Conservation (phyloP, 2,329 filamentous ascomycete species). For the Aspergillus clavatus region DNA sequence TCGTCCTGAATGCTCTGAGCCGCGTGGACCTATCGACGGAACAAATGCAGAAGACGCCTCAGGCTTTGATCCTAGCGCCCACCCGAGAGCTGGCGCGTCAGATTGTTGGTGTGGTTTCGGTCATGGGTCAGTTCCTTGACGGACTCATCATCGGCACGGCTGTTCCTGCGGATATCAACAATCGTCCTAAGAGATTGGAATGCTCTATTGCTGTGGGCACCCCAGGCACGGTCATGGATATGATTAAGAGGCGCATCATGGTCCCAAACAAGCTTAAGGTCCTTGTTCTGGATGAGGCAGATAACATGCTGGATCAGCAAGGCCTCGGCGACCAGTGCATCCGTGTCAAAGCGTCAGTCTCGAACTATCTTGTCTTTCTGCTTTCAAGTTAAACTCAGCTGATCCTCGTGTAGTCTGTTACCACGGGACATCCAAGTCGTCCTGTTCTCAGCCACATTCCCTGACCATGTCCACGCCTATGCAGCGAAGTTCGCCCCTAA, state of each 20-base stretch:
- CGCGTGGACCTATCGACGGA: slow-evolving; percentile 70
- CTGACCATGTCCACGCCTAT: slow-evolving; percentile 77
- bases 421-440: slow-evolving; percentile 76
- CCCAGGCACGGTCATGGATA: slow-evolving; percentile 85
- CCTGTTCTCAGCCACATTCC: slow-evolving; percentile 93
- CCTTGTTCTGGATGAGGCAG: slow-evolving; percentile 90
- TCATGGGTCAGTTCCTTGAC: slow-evolving; percentile 79
- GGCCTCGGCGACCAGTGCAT: slow-evolving; percentile 93
- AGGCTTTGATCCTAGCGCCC: slow-evolving; percentile 84
- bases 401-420: slow-evolving; percentile 55
- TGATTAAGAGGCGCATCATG: slow-evolving; percentile 72
- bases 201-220: slow-evolving; percentile 86
- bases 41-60: slow-evolving; percentile 55
- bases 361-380: neutral
- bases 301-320: slow-evolving; percentile 97
- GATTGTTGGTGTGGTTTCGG: slow-evolving; percentile 77
- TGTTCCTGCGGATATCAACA: slow-evolving; percentile 68
- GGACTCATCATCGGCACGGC: slow-evolving; percentile 73
- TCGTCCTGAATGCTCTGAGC: slow-evolving; percentile 85
- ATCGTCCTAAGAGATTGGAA: slow-evolving; percentile 63
- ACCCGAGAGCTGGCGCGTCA: slow-evolving; percentile 93
- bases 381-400: neutral
- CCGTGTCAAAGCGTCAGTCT: slow-evolving; percentile 74
- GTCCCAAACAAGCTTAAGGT: slow-evolving; percentile 68
- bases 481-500: slow-evolving; percentile 78